A percentile compares a stretch with the other conserved stretches of the same genome.
Evolutionary conservation across 371 early-diverging fungal species (phyloP).

Genomic region (Rhizopus delemar): DNA sequence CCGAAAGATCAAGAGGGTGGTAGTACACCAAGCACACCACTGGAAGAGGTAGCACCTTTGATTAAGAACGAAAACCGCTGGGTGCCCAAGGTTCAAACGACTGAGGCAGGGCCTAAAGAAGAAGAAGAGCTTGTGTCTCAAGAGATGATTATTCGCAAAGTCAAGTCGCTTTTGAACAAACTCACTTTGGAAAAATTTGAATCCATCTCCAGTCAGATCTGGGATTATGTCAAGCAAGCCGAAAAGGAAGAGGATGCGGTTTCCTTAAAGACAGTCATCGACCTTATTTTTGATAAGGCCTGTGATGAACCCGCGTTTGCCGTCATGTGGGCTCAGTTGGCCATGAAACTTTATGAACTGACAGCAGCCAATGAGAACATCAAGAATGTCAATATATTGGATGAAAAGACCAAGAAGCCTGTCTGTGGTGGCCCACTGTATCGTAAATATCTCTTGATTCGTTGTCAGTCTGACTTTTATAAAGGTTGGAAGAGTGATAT

Average conservation of each 20-base stretch:
- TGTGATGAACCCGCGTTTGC: conserved; percentile 91
- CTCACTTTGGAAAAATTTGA: conserved; percentile 94
- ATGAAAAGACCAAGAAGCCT: conserved; percentile 49
- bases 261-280: conserved; percentile 78
- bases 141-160: conserved; percentile 75
- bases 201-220: conserved; percentile 78
- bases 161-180: conserved; percentile 91
- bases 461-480: conserved; percentile 91
- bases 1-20: conserved; percentile 32
- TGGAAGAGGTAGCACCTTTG: conserved; percentile 73
- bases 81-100: conserved; percentile 61
- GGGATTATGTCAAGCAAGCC: conserved; percentile 74
- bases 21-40: conserved; percentile 63
- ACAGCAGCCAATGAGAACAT: conserved; percentile 42
- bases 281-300: conserved; percentile 91
- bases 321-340: conserved; percentile 87
- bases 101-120: conserved; percentile 23
- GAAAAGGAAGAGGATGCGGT: conserved; percentile 67
- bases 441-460: conserved; percentile 87
- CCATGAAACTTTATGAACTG: conserved; percentile 67
- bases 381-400: conserved; percentile 51
- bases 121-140: conserved; percentile 51
- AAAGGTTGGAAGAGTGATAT: conserved; percentile 74
- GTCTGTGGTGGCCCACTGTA: conserved; percentile 74
- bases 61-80: conserved; percentile 84